Conservation (phyloP, 2,329 filamentous ascomycete genomes). For the Neopestalotiopsis clavispora region DNA sequence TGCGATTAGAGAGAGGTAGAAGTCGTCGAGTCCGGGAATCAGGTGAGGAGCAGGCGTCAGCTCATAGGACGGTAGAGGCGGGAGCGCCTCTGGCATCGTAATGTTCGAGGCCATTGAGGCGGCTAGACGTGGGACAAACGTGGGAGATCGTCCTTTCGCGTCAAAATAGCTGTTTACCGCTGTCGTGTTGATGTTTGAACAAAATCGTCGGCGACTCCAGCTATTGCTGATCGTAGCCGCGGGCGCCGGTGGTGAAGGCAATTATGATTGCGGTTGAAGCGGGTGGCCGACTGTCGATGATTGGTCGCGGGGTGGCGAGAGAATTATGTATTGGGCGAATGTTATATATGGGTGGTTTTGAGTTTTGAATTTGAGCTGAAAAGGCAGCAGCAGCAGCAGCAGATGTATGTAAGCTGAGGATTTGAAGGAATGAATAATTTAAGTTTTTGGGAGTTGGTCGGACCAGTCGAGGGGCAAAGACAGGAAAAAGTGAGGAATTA, state of each 20-base stretch:
- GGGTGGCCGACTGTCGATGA: neutral
- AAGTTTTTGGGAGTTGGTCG: neutral
- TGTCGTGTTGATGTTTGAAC: neutral
- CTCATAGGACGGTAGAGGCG: conserved; percentile 84
- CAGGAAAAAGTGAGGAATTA: neutral
- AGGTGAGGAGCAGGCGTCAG: conserved; percentile 73
- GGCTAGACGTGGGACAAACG: conserved; percentile 9
- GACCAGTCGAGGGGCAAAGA: neutral
- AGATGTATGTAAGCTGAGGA: neutral
- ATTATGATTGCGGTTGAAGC: neutral
- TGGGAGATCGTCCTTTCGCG: neutral
- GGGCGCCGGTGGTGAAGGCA: neutral
- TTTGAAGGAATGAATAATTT: conserved; percentile 8
- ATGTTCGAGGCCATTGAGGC: conserved; percentile 51
- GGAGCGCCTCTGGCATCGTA: conserved; percentile 67
- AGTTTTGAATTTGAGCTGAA: neutral
- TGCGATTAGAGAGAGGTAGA: conserved; percentile 74
- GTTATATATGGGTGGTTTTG: neutral
- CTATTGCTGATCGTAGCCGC: neutral
- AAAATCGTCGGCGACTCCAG: neutral
- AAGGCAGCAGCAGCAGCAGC: neutral
- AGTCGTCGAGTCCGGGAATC: conserved; percentile 80
- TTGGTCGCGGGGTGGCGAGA: conserved; percentile 7
- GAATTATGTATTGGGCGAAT: neutral
- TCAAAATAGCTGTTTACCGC: conserved; percentile 6